Evolutionary conservation across 257 asterid species (phyloP), one percentile per base, ranked within the genome.

Genomic region (Hygrophila difformis): DNA sequence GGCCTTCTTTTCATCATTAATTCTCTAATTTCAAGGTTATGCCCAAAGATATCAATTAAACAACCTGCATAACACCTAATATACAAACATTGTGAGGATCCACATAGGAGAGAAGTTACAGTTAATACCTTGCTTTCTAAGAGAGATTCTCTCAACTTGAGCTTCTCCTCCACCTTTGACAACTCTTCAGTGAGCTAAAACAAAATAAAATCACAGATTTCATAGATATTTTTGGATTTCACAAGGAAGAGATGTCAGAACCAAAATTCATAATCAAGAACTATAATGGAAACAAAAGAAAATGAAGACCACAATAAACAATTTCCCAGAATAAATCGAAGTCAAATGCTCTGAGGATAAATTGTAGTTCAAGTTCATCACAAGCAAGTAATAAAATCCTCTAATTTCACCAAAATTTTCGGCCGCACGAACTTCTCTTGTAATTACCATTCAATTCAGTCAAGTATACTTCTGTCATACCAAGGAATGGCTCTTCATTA

Each of bases 11-110:
- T 85, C 97, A 71, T 85, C 97, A 56, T 77, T 89, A 23, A 85
- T 79, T 77, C 79, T 89, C 84, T 89, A 63, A 82, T 85, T 64
- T 89, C 97, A 69, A 89, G 96, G 79, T 89, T 89, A 96, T 89
- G 85, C 45, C 17, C 37, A 44, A 55, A 54, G 19, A 10, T 18
- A 0, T 35, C 19, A 45, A 38, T 13, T 51, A 44, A 21, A 49
- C 15, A 38, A n/a, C n/a, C n/a, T n/a, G n/a, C 21, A 41, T 12
- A 24, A 17, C 12, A 36, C 14, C n/a, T 12, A 41, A 34, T 45
- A 64, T 16, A 54, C 39, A 21, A 46, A 35, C 34, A 12, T 47
- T 44, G 38, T 12, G 40, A 39, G 4, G 23, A 55, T 14, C 13
- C 12, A 44, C n/a, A 18, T 45, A 6, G 56, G 45, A 48, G 34